These are phyloP conservation scores for Cadophora sp. DNA, from an alignment of 2,329 filamentous ascomycete species.

Conservation along the genomic window DNA sequence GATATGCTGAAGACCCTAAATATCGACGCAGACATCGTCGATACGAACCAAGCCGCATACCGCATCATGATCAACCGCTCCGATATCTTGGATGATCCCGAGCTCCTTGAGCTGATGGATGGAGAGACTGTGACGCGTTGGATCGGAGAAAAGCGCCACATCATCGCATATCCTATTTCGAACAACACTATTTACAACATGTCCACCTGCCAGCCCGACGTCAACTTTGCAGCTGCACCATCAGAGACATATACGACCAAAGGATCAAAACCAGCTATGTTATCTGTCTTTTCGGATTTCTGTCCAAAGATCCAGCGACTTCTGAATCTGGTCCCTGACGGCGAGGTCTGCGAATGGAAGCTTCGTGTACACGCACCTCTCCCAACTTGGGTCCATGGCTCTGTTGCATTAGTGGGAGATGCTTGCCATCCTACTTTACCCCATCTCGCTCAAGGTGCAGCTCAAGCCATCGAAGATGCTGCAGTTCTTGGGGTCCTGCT, in stretches of 20 bases:
- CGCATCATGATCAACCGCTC: conserved; percentile 76
- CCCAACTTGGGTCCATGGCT: conserved; percentile 63
- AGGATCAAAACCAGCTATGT: conserved; percentile 65
- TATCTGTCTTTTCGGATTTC: conserved; percentile 66
- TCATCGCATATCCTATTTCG: conserved; percentile 79
- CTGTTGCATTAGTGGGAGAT: conserved; percentile 65
- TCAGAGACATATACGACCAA: conserved; percentile 67
- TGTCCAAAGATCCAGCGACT: conserved; percentile 64
- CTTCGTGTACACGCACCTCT: conserved; percentile 64
- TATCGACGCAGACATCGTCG: conserved; percentile 57
- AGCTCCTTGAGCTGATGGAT: conserved; percentile 71
- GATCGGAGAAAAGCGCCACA: conserved; percentile 78
- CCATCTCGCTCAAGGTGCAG: conserved; percentile 71
- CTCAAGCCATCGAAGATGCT: conserved; percentile 72
- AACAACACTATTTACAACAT: conserved; percentile 71
- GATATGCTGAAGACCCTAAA: conserved; percentile 29
- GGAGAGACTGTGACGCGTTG: conserved; percentile 73
- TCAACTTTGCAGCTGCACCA: conserved; percentile 63
- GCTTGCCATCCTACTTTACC: conserved; percentile 73
- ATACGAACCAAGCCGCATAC: conserved; percentile 80
- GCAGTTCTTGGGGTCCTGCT: conserved; percentile 64
- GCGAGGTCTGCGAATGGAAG: conserved; percentile 70
- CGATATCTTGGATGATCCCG: conserved; percentile 70
- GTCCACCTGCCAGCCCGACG: conserved; percentile 66
- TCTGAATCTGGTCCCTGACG: conserved; percentile 65